Evolutionary conservation across 2,329 filamentous ascomycete species (phyloP), one percentile per base, ranked within the genome.

Genomic region (Rugonectria rugulosa): DNA sequence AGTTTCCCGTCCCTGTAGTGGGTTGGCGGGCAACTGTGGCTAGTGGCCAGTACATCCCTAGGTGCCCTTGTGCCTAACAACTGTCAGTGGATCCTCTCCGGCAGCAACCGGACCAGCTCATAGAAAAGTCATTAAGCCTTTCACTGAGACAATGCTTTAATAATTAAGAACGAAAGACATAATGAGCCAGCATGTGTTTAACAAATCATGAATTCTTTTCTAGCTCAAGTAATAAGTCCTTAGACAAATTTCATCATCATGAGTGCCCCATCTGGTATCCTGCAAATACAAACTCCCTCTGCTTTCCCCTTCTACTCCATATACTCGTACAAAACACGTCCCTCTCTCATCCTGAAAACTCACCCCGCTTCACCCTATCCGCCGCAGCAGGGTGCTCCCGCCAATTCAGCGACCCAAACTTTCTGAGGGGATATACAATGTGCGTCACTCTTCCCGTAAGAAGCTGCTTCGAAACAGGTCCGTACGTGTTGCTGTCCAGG

Each of bases 401-500:
- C 82, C 84, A 88, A 67, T 72, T 74, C 21, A 89, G 77, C 20
- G 73, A 72, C 10, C 86, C 84, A 65, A 82, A 79, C 73, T 85
- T 83, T 55, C 77, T 75, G 62, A 81, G 82, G 3, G 91, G 92
- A 76, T 85, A 89, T 51, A 97, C 70, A 26, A 96, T 81, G 70
- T 87, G 85, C 11, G 88, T 85, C 17, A 93, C 86, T 66, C 82
- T 87, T 0, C 93, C 93, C 31, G 87, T 86, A 29, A 98, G 83
- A 60, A 98, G 72, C 50, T 84, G 85, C 61, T 85, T 85, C 20
- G 90, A 89, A 42, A 96, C 86, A 4, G 95, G 92, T 1, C 95
- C 95, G 73, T 96, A 97, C 11, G 86, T 86, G 74, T 97, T 96
- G 73, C 92, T 97, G 76, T 99, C 95, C 56, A 88, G 73, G 51